phyloP scores from a whole-genome alignment of 176 grass and related monocot species.

The Musa troglodytarum region DNA sequence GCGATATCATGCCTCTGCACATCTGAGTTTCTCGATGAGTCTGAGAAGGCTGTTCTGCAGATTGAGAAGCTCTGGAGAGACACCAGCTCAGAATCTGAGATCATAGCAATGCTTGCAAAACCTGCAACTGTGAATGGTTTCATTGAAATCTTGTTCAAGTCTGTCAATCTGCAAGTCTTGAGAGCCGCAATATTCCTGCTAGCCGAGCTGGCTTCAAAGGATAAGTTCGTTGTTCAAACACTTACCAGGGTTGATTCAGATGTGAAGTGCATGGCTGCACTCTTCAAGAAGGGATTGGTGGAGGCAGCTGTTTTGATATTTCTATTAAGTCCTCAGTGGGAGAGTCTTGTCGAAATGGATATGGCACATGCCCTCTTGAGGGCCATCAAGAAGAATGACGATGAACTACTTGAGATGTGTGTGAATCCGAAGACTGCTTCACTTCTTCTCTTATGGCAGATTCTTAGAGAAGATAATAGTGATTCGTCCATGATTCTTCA shows the following conservation, averaged over 20 bases:
- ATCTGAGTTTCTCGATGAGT: constrained; percentile 43
- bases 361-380: constrained; percentile 38
- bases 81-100: constrained; percentile 5
- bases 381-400: constrained; percentile 27
- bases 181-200: constrained; percentile 45
- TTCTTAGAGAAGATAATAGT: constrained; percentile 21
- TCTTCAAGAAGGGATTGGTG: constrained; percentile 59
- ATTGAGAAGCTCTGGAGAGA: constrained; percentile 44
- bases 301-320: constrained; percentile 46
- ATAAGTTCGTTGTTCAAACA: constrained; percentile 47
- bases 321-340: constrained; percentile 32
- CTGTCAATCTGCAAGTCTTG: constrained; percentile 35
- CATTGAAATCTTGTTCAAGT: constrained; percentile 64
- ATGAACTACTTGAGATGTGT: constrained; percentile 40
- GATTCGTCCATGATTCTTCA: constrained; percentile 23
- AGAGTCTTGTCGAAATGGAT: constrained; percentile 50
- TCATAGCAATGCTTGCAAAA: constrained; percentile 24
- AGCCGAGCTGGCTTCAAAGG: constrained; percentile 34
- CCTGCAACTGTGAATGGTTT: constrained; percentile 58
- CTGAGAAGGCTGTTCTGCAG: constrained; percentile 42
- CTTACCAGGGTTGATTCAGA: constrained; percentile 53
- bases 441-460: constrained; percentile 40
- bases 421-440: constrained; percentile 49
- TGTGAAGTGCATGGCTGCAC: constrained; percentile 54
- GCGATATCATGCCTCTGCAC: constrained; percentile 55